A percentile compares a stretch with the other conserved stretches of the same genome.
Evolutionary conservation across 352 stramenopile species (phyloP).

Genomic region (Phytophthora hybrid): DNA sequence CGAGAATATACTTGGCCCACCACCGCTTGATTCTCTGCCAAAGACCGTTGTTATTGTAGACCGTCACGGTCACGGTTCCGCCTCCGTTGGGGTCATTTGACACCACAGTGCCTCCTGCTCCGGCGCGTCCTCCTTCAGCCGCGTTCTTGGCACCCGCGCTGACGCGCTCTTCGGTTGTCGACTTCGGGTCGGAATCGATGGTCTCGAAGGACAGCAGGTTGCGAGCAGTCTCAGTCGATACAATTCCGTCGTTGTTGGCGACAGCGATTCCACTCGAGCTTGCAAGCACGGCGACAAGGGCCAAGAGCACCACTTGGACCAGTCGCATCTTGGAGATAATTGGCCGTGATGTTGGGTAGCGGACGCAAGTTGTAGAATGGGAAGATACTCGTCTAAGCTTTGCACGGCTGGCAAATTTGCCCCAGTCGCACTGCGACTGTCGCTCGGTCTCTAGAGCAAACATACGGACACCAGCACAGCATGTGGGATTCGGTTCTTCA

Average conservation of each 20-base stretch:
- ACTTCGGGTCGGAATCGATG: conserved; percentile 5
- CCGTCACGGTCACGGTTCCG: conserved; percentile 16
- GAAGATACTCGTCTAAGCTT: background rate
- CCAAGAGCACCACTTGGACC: conserved; percentile 7
- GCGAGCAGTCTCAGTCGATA: background rate
- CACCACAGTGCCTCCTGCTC: conserved; percentile 18
- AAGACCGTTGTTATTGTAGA: conserved; percentile 30
- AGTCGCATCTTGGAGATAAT: conserved; percentile 13
- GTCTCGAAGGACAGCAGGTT: conserved; percentile 21
- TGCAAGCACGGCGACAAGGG: conserved; percentile 5
- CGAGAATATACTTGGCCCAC: conserved; percentile 8
- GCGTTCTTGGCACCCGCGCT: conserved; percentile 11
- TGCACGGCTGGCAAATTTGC: background rate
- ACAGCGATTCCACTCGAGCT: background rate
- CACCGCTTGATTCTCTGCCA: conserved; percentile 26
- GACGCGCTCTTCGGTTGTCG: conserved; percentile 19
- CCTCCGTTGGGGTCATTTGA: conserved; percentile 8
- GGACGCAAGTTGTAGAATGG: conserved; percentile 18
- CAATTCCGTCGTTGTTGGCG: conserved; percentile 6
- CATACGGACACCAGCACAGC: conserved; percentile 21
- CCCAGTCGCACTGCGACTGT: background rate
- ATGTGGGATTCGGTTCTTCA: conserved; percentile 2
- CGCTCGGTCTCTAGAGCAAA: conserved; percentile 2
- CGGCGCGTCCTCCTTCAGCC: conserved; percentile 21
- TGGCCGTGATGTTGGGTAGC: background rate